Conservation (phyloP, 805 yeast genomes). For the Ogataea kodamae region DNA sequence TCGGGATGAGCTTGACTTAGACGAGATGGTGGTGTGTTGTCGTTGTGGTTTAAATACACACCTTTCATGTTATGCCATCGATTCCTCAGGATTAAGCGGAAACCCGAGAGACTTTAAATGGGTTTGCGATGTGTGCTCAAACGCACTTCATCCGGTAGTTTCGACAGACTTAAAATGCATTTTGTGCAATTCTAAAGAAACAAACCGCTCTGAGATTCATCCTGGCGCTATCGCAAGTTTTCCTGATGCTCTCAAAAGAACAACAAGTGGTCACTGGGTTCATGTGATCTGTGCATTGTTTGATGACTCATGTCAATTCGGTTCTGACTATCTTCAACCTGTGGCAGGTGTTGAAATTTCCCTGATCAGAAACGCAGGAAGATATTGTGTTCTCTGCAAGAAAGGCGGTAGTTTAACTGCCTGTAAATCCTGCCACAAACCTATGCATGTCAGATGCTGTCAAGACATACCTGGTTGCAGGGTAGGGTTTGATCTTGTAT, state of each 20-base stretch:
- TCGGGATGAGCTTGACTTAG: constrained; percentile 31
- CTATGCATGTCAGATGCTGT: constrained; percentile 57
- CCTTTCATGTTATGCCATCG: constrained; percentile 62
- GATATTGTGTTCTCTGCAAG: constrained; percentile 44
- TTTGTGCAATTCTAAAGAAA: constrained; percentile 58
- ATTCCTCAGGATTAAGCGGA: constrained; percentile 9
- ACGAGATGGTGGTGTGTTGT: constrained; percentile 51
- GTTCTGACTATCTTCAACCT: constrained; percentile 43
- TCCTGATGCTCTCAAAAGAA: constrained; percentile 70
- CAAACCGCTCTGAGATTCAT: constrained; percentile 43
- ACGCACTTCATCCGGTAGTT: constrained; percentile 58
- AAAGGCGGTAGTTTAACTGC: constrained; percentile 47
- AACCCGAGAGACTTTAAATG: constrained; percentile 43
- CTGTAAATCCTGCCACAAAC: constrained; percentile 44
- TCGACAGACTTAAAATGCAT: constrained; percentile 59
- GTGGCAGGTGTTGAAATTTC: constrained; percentile 36
- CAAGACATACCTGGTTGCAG: constrained; percentile 42
- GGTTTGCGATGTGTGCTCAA: constrained; percentile 79
- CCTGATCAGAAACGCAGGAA: constrained; percentile 31
- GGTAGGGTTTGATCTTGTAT: constrained; percentile 51
- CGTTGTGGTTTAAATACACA: constrained; percentile 73
- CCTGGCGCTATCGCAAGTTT: constrained; percentile 38
- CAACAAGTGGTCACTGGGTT: constrained; percentile 68
- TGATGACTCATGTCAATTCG: constrained; percentile 43
- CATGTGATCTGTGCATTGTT: constrained; percentile 72